Conservation (phyloP, 1,284 basidiomycete species). For the Cutaneotrichosporon cyanovorans region DNA sequence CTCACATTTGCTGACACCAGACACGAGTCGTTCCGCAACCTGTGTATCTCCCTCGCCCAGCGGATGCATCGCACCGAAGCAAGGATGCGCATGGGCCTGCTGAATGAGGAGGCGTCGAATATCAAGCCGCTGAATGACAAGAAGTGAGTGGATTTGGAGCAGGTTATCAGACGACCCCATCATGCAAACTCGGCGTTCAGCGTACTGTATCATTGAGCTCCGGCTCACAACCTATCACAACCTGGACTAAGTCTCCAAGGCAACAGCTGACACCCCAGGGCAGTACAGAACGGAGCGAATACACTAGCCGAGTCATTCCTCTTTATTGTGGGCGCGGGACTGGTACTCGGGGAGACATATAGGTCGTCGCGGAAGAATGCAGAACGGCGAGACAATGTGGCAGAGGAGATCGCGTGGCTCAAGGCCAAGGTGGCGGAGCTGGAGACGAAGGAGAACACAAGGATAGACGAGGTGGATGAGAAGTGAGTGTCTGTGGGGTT, state of each 20-base stretch:
- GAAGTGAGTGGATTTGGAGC: constrained; percentile 59
- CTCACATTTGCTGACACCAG: no score
- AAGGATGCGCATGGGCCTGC: constrained; percentile 64
- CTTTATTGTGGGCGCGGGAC: constrained; percentile 64
- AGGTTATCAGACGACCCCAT: no score
- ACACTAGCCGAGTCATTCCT: constrained; percentile 78
- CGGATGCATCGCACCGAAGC: constrained; percentile 70
- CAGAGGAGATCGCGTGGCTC: constrained; percentile 57
- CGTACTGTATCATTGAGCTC: no score
- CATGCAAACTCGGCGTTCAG: no score
- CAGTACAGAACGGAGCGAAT: constrained; percentile 81
- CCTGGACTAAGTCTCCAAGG: not conserved
- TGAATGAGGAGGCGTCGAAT: constrained; percentile 68
- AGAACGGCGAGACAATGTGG: constrained; percentile 65
- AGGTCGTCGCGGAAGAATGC: constrained; percentile 64
- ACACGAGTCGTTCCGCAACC: constrained; percentile 65
- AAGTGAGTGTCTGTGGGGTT: constrained; percentile 27
- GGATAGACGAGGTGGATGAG: constrained; percentile 23
- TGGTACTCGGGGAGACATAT: constrained; percentile 73
- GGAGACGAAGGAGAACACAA: constrained; percentile 13
- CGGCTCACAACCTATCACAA: no score
- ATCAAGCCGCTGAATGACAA: constrained; percentile 76
- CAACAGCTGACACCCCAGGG: constrained; percentile 49
- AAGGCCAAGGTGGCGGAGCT: constrained; percentile 47
- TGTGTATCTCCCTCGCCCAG: constrained; percentile 70